phyloP scores from a whole-genome alignment of 768 basidiomycete species.

The Tylopilus sp. region DNA sequence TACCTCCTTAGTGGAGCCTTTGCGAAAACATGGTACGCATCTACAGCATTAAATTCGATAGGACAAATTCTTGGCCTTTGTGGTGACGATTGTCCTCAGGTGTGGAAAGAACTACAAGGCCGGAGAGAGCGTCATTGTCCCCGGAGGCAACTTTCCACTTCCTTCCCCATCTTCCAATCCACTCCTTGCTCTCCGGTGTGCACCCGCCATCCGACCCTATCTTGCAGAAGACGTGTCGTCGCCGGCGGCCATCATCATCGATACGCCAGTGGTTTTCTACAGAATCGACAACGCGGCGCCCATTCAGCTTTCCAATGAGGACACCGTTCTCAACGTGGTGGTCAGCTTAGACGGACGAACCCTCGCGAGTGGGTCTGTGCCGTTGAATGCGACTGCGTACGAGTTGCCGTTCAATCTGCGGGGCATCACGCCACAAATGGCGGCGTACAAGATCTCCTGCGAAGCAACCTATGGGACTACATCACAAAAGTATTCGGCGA shows the following conservation, averaged over 20 bases:
- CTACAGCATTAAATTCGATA: neutral
- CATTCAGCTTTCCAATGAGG: constrained; percentile 31
- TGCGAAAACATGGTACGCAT: constrained; percentile 32
- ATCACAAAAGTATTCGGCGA: constrained; percentile 44
- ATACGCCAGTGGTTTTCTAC: constrained; percentile 46
- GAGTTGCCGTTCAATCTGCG: constrained; percentile 48
- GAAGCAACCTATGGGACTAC: constrained; percentile 27
- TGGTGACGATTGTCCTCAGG: constrained; percentile 29
- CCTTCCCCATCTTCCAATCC: constrained; percentile 36
- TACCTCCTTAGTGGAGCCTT: constrained; percentile 12
- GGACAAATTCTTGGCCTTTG: neutral
- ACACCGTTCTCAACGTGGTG: constrained; percentile 35
- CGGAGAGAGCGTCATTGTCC: constrained; percentile 37
- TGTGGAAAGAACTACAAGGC: constrained; percentile 56
- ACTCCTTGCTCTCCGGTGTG: constrained; percentile 55
- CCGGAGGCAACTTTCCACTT: constrained; percentile 48
- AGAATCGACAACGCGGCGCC: constrained; percentile 44
- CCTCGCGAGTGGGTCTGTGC: constrained; percentile 43
- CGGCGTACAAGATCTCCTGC: constrained; percentile 30
- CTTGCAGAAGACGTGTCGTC: constrained; percentile 48
- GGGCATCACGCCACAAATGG: constrained; percentile 39
- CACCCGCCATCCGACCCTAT: constrained; percentile 57
- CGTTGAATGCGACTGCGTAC: constrained; percentile 49
- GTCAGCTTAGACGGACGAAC: constrained; percentile 44
- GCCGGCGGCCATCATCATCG: constrained; percentile 47